Conservation (phyloP, 179 eudicot genomes). For the Spergularia azorica region DNA sequence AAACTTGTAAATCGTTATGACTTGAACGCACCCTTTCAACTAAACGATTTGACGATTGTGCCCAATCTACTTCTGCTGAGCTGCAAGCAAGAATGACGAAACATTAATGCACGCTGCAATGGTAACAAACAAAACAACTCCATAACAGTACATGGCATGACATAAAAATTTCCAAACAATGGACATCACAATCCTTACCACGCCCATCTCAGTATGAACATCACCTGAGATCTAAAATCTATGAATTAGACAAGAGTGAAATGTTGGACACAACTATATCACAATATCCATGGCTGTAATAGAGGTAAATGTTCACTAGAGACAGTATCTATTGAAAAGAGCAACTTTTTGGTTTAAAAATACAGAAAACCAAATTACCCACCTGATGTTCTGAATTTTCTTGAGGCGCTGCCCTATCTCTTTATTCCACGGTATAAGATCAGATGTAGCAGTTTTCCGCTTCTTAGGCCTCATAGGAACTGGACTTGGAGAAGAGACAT, state of each 20-base stretch:
- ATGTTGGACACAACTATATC: no score
- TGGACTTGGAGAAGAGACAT: conserved; percentile 35
- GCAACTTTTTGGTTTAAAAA: neutral
- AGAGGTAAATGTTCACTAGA: neutral
- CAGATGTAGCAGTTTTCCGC: conserved; percentile 57
- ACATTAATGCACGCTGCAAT: conserved; percentile 19
- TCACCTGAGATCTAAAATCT: neutral
- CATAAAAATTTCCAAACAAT: neutral
- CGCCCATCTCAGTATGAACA: neutral
- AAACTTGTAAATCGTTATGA: conserved; percentile 3
- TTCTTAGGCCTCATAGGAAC: conserved; percentile 53
- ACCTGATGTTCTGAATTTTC: conserved; percentile 61
- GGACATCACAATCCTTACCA: neutral
- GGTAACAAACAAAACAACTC: neutral
- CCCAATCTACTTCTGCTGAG: conserved; percentile 73
- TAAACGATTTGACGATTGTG: conserved; percentile 56
- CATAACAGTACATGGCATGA: neutral
- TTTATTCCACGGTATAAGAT: conserved; percentile 68
- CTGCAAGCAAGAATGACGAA: conserved; percentile 44
- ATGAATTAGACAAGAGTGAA: neutral
- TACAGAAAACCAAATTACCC: conserved; percentile 14
- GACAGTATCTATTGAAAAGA: neutral
- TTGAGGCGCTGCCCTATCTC: conserved; percentile 52
- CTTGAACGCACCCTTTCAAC: conserved; percentile 62
- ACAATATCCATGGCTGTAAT: neutral